Evolutionary conservation across 805 yeast species (phyloP), one percentile per base, ranked within the genome.

Genomic region (Wickerhamiella sergipiensis): DNA sequence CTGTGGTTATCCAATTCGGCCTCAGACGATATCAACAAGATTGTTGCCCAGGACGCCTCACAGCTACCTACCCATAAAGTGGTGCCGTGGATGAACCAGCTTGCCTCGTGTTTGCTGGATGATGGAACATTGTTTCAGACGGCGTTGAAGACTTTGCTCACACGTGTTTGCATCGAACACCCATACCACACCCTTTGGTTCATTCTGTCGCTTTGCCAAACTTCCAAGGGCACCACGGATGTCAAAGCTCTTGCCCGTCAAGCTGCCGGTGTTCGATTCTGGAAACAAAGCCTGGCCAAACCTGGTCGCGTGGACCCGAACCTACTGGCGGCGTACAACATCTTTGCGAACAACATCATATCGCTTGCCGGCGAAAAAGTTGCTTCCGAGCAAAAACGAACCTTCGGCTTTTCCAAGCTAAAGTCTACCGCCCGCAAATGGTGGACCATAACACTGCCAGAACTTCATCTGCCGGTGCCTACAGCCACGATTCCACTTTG

Each of bases 71-170:
- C 76, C 13, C 70, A 71, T 60, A 81, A 81, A 57, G 76, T 87
- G 49, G 71, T 85, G 5, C 77, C 87, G 0, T 89, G 97, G 95
- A 71, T 81, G 38, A 81, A 83, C 53, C 97, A 89, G 61, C 71
- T 89, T 45, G 71, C 85, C 2, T 85, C 97, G 0, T 71, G 92
- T 50, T 61, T 89, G 15, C 67, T 77, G 0, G 64, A 63, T 33
- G 83, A 77, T 6, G 71, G 70, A 18, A 80, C 82, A 54, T 92
- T 92, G 0, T 79, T 72, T 62, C 95, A 86, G 55, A 68, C 81
- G 0, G 60, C 83, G 1, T 43, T 57, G 24, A 45, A 51, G 4
- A 17, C 12, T 7, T 40, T 57, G 1, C 40, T 57, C 5, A 10
- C 18, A 6, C 12, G 26, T 3, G 44, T 49, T 10, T 38, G 50